phyloP scores from a whole-genome alignment of 179 eudicot species.

The Actinidia chinensis region DNA sequence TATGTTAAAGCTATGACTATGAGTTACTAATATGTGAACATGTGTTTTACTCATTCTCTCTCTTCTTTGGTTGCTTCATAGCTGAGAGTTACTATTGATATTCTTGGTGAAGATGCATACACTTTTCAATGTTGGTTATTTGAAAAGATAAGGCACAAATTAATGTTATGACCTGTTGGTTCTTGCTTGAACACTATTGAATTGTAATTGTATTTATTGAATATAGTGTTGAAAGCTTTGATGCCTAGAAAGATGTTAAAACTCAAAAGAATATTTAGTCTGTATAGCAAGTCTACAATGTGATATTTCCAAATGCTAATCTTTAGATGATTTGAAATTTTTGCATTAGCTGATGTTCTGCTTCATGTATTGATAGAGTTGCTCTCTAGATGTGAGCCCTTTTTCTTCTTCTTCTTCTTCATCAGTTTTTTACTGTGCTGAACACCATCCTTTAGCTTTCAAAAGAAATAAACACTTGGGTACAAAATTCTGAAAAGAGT shows the following conservation, averaged over 20 bases:
- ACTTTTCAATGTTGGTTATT: slow-evolving; percentile 77
- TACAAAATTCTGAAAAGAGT: no score
- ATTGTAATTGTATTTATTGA: not conserved
- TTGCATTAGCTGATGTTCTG: not conserved
- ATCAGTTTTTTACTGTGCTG: no score
- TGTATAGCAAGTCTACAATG: not conserved
- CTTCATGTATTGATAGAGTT: not conserved
- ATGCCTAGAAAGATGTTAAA: not conserved
- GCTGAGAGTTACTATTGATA: slow-evolving; percentile 81
- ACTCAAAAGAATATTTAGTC: not conserved
- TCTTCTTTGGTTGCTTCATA: slow-evolving; percentile 31
- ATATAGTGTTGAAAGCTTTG: not conserved
- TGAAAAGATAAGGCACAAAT: slow-evolving; percentile 62
- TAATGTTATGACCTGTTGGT: slow-evolving; percentile 8
- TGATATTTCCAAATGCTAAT: not conserved
- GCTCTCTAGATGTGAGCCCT: not conserved
- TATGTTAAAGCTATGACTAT: no score
- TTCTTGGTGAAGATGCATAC: slow-evolving; percentile 85
- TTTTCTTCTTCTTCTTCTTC: no score
- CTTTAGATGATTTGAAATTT: not conserved
- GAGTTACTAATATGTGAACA: not conserved
- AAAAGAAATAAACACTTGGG: no score
- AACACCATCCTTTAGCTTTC: no score
- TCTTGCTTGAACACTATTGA: not conserved
- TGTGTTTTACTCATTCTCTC: not conserved